Percentiles rank a stretch among this genome's conserved stretches.
These are phyloP conservation scores for Teratosphaeria epicoccoides DNA, from an alignment of 2,329 filamentous ascomycete species.

Conservation along the genomic window DNA sequence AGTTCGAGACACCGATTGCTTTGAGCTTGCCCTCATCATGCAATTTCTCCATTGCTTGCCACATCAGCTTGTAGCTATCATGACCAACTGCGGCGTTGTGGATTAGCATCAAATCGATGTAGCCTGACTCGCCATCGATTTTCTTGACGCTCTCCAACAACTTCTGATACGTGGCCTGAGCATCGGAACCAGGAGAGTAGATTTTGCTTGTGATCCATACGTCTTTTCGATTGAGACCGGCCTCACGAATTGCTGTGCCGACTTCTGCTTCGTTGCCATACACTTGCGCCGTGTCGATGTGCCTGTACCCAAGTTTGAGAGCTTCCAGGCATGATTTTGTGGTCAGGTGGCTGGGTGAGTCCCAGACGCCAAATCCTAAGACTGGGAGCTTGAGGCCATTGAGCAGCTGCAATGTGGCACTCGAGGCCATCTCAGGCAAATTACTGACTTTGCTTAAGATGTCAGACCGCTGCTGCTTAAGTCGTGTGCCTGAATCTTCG, in stretches of 20 bases:
- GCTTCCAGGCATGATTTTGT: constrained; percentile 49
- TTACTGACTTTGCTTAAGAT: too few relatives aligned
- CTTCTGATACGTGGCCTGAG: constrained; percentile 50
- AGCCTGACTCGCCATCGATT: constrained; percentile 47
- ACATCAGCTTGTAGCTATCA: constrained; percentile 49
- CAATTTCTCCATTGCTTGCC: constrained; percentile 54
- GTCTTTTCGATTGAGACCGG: constrained; percentile 45
- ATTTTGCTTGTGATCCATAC: constrained; percentile 66
- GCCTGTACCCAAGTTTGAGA: constrained; percentile 48
- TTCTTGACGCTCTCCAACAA: constrained; percentile 53
- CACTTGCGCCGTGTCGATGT: constrained; percentile 58
- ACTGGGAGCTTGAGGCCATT: constrained; percentile 45
- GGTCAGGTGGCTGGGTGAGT: constrained; percentile 36
- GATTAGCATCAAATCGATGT: constrained; percentile 62
- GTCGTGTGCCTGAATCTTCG: not conserved
- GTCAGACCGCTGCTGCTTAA: too few relatives aligned
- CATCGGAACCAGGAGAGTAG: constrained; percentile 41
- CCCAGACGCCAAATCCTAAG: constrained; percentile 60
- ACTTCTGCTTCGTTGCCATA: constrained; percentile 62
- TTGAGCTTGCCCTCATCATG: constrained; percentile 49
- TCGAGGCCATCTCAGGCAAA: too few relatives aligned
- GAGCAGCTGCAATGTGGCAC: constrained; percentile 32
- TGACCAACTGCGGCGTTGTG: constrained; percentile 51
- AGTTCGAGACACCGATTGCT: constrained; percentile 65
- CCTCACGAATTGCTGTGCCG: constrained; percentile 50